Base-by-base conservation (phyloP, 139 green algal genomes). In the Dunaliella sp. region DNA sequence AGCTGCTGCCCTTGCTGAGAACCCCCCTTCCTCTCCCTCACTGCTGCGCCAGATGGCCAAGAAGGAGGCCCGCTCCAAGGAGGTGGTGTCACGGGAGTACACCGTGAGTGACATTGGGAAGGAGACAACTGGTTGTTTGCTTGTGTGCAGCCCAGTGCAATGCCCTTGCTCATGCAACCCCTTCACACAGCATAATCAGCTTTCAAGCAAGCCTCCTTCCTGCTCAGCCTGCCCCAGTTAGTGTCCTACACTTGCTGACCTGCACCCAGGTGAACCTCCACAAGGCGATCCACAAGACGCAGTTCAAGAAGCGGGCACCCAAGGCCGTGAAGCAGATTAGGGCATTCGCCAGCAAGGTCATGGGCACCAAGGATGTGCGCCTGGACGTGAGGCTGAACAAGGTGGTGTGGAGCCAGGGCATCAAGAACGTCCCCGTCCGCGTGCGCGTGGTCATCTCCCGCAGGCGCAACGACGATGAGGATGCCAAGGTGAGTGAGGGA, bases 301-400 rank as follows among this genome's bases (percentile, higher is more conserved):
- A 93, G 12, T 99, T 99, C 95, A 99, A 99, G 95, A 98, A 98
- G 91, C 84, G 88, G 33, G 98, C 98, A 7, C 97, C 97, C 2
- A 91, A 92, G 57, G 98, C 98, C 35, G 89, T 99, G 26, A 98
- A 98, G 93, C 95, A 99, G 93, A 98, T 99, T 89, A 94, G 94
- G 85, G 95, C 96, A 91, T 99, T 99, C 84, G 97, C 97, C 28
- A 30, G 87, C 36, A 98, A 99, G 94, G 88, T 94, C 65, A 99
- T 99, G 97, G 93, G 93, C 84, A 99, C 98, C 32, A 95, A 88
- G 22, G 98, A 99, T 59, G 98, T 99, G 76, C 93, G 97, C 78
- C 78, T 99, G 37, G 98, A 99, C 90, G 96, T 99, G 28, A 98
- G 98, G 93, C 96, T 99, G 7, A 99, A 99, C 96, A 99, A 99